Conservation (phyloP, 1,284 basidiomycete species). For the Austroboletus niveus region DNA sequence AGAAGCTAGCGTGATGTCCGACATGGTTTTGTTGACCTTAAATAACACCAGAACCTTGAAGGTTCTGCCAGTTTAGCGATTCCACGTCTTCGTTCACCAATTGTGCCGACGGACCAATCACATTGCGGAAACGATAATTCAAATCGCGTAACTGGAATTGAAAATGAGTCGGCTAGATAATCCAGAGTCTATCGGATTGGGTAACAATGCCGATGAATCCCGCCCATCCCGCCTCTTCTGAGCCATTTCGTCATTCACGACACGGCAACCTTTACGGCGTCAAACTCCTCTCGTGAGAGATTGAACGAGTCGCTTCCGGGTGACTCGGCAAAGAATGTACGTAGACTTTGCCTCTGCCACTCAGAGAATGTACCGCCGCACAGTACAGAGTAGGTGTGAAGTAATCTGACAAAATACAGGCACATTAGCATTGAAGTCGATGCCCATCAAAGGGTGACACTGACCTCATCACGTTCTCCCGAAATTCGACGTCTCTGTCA, state of each 20-base stretch:
- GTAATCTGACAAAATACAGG: conserved; percentile 36
- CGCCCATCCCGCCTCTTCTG: conserved; percentile 16
- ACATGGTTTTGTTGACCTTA: conserved; percentile 13
- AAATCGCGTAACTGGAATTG: conserved; percentile 24
- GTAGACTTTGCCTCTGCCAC: conserved; percentile 43
- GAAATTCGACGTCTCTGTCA: conserved; percentile 72
- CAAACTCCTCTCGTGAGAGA: conserved; percentile 29
- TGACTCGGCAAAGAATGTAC: conserved; percentile 29
- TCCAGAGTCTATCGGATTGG: conserved; percentile 14
- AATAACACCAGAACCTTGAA: conserved; percentile 7
- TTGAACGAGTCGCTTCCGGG: conserved; percentile 19
- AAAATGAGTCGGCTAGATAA: conserved; percentile 31
- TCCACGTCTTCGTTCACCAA: conserved; percentile 11
- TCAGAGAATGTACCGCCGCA: conserved; percentile 43
- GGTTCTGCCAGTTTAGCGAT: conserved; percentile 16
- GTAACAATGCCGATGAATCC: conserved; percentile 14
- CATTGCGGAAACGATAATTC: conserved; percentile 12
- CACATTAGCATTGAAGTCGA: neutral
- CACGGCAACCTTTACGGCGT: conserved; percentile 23
- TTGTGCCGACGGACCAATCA: conserved; percentile 23
- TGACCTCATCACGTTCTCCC: conserved; percentile 75
- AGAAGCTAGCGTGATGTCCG: conserved; percentile 1
- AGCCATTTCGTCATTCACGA: conserved; percentile 19
- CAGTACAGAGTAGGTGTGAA: conserved; percentile 53
- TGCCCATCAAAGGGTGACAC: conserved; percentile 26